Conservation (phyloP, 371 early-diverging fungal species). For the Rhizopus stolonifer region DNA sequence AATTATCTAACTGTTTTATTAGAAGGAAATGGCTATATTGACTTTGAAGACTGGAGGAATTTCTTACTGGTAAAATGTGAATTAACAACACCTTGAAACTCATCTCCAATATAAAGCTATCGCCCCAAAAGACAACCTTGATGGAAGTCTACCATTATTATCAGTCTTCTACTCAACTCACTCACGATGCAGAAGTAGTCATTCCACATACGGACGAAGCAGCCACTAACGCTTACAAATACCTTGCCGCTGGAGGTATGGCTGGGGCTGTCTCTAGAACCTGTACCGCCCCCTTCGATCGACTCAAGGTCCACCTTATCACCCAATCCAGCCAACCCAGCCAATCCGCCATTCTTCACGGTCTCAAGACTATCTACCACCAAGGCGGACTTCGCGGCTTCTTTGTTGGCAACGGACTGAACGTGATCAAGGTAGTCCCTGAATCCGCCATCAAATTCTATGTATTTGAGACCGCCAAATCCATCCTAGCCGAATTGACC, state of each 20-base stretch:
- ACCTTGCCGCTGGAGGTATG: conserved; percentile 74
- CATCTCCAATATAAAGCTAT: conserved; percentile 14
- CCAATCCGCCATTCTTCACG: conserved; percentile 22
- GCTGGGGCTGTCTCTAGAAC: conserved; percentile 80
- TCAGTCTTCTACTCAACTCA: conserved; percentile 60
- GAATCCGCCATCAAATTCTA: conserved; percentile 80
- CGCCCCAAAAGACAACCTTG: conserved; percentile 45
- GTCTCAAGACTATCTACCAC: conserved; percentile 54
- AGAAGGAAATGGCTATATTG: conserved; percentile 69
- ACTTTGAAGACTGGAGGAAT: conserved; percentile 76
- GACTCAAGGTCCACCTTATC: conserved; percentile 73
- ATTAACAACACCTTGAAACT: neutral
- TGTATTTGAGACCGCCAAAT: conserved; percentile 70
- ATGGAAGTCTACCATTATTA: conserved; percentile 68
- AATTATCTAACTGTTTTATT: neutral
- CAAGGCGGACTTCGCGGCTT: conserved; percentile 68
- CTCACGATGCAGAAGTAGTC: conserved; percentile 66
- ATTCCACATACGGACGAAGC: conserved; percentile 59
- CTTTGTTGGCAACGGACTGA: conserved; percentile 82
- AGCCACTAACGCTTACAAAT: conserved; percentile 51
- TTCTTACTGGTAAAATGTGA: conserved; percentile 61
- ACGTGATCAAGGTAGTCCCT: conserved; percentile 79
- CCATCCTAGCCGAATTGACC: conserved; percentile 49
- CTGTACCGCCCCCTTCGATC: conserved; percentile 82
- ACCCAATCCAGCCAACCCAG: conserved; percentile 42